phyloP scores from a whole-genome alignment of 2,329 filamentous ascomycete species.

The Fusarium incarnatum region DNA sequence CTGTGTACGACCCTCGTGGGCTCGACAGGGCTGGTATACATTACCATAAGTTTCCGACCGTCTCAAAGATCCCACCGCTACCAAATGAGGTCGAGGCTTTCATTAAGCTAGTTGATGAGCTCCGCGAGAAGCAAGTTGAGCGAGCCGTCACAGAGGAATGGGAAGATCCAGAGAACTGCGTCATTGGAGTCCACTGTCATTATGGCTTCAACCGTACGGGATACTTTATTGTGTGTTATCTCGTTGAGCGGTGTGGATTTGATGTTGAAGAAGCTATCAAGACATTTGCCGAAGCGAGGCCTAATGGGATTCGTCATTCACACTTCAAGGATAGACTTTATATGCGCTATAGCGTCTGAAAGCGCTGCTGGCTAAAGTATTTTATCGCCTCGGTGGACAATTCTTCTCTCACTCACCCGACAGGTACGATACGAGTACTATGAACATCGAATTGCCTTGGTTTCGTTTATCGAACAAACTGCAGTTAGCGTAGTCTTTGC shows the following conservation, averaged over 20 bases:
- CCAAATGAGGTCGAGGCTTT: slow-evolving; percentile 65
- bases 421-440: not conserved
- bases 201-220: slow-evolving; percentile 96
- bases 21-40: slow-evolving; percentile 74
- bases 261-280: slow-evolving; percentile 81
- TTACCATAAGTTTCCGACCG: slow-evolving; percentile 90
- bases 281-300: slow-evolving; percentile 76
- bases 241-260: slow-evolving; percentile 84
- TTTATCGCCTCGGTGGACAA: not conserved
- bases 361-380: not conserved
- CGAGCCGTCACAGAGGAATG: slow-evolving; percentile 54
- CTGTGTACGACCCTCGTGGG: slow-evolving; percentile 84
- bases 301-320: slow-evolving; percentile 87
- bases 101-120: slow-evolving; percentile 66
- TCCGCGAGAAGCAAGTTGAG: slow-evolving; percentile 65
- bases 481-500: not conserved
- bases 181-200: slow-evolving; percentile 91
- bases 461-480: not conserved
- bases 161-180: slow-evolving; percentile 53
- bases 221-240: slow-evolving; percentile 88
- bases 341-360: slow-evolving; percentile 71
- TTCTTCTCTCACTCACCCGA: not conserved
- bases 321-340: slow-evolving; percentile 89
- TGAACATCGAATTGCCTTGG: not conserved
- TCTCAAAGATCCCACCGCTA: slow-evolving; percentile 87